Evolutionary conservation across 2,329 filamentous ascomycete genomes (phyloP).

Genomic region (Coniochaeta prunicola): DNA sequence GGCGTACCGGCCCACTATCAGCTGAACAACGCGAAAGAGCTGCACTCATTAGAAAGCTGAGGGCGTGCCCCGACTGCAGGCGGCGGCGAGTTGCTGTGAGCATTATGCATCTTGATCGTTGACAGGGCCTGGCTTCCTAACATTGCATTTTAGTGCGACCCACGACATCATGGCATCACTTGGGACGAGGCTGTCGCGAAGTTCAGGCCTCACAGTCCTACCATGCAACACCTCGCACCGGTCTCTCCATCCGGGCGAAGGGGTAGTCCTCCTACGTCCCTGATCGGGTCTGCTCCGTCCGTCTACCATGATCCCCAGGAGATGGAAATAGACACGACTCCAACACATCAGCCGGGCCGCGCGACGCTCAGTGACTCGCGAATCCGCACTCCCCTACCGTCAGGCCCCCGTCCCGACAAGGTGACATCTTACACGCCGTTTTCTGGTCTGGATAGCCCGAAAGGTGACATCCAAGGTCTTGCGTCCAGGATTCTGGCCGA

Average conservation of each 20-base stretch:
- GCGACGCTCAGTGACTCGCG: slow-evolving; percentile 38
- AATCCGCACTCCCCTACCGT: slow-evolving; percentile 49
- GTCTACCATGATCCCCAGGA: slow-evolving; percentile 41
- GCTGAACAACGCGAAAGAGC: slow-evolving; percentile 52
- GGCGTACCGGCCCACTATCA: slow-evolving; percentile 52
- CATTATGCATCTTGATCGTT: slow-evolving; percentile 5
- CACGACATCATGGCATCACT: slow-evolving; percentile 52
- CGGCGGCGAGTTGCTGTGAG: slow-evolving; percentile 52
- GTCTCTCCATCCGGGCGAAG: slow-evolving; percentile 14
- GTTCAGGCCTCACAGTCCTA: slow-evolving; percentile 46
- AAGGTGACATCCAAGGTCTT: slow-evolving; percentile 44
- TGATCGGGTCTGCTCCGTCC: slow-evolving; percentile 27
- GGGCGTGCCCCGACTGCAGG: slow-evolving; percentile 49
- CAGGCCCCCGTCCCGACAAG: slow-evolving; percentile 47
- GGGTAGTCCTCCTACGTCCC: slow-evolving; percentile 35
- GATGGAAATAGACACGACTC: slow-evolving; percentile 46
- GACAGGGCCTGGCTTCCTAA: slow-evolving; percentile 7
- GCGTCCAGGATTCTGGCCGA: slow-evolving; percentile 42
- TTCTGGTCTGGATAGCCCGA: slow-evolving; percentile 39
- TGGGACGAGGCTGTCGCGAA: slow-evolving; percentile 52
- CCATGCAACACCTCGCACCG: slow-evolving; percentile 40
- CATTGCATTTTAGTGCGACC: slow-evolving; percentile 43
- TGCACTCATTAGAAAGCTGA: slow-evolving; percentile 51
- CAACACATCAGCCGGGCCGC: slow-evolving; percentile 26
- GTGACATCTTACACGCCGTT: slow-evolving; percentile 31